Percentiles rank a stretch among this genome's conserved stretches.
Evolutionary conservation across 345 rosid species (phyloP).

Genomic region (Aquilaria malaccensis): DNA sequence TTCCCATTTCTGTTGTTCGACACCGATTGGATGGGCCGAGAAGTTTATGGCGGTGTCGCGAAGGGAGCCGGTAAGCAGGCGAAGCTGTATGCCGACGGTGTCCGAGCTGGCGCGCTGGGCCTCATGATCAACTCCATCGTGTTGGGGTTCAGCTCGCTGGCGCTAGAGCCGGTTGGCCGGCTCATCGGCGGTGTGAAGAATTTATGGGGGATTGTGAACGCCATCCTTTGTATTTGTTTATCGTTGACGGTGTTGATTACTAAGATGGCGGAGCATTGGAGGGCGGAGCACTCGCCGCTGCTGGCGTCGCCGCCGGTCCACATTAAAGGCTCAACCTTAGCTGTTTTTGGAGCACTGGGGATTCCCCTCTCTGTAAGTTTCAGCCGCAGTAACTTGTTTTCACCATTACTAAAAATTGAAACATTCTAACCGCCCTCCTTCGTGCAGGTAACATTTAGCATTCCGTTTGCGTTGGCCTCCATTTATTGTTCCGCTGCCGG

Average conservation of each 20-base stretch:
- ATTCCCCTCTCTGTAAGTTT: conserved; percentile 61
- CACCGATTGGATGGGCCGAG: conserved; percentile 93
- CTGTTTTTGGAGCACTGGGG: conserved; percentile 56
- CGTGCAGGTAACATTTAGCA: conserved; percentile 42
- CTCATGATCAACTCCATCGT: conserved; percentile 73
- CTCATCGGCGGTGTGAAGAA: conserved; percentile 39
- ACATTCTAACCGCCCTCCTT: not conserved
- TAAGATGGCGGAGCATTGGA: conserved; percentile 47
- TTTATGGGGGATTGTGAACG: conserved; percentile 64
- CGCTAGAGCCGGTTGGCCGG: conserved; percentile 34
- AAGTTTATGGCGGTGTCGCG: conserved; percentile 71
- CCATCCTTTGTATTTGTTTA: conserved; percentile 22
- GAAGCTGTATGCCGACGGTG: conserved; percentile 50
- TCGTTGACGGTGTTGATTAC: conserved; percentile 52
- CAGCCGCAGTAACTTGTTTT: not conserved
- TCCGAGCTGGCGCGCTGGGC: conserved; percentile 74
- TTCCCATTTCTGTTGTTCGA: conserved; percentile 78
- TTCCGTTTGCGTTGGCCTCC: conserved; percentile 91
- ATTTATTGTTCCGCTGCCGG: conserved; percentile 45
- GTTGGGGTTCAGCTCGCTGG: conserved; percentile 53
- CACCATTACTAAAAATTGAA: no score
- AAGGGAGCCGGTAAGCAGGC: conserved; percentile 17
- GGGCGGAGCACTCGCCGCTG: not conserved
- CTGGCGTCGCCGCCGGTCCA: conserved; percentile 44
- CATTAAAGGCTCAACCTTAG: conserved; percentile 44